Conservation (phyloP, 305 asterid genomes). For the Striga hermonthica region DNA sequence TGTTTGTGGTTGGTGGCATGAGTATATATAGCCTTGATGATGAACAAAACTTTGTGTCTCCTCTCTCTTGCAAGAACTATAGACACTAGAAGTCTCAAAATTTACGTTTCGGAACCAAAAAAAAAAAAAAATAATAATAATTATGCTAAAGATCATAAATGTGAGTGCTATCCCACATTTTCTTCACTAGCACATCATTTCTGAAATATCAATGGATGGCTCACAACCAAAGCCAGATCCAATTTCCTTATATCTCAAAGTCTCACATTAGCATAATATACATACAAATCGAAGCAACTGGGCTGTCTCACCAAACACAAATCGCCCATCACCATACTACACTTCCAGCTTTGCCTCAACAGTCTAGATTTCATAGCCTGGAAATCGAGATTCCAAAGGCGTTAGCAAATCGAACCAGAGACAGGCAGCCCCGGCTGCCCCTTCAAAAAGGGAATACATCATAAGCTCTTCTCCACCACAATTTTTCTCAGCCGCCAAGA, state of each 20-base stretch:
- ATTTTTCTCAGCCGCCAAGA: constrained; percentile 2
- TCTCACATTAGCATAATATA: too few species aligned
- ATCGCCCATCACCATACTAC: not conserved
- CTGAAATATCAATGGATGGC: too few species aligned
- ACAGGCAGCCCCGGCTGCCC: constrained; percentile 66
- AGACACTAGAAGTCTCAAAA: too few species aligned
- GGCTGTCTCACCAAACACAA: not conserved
- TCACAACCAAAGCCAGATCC: too few species aligned
- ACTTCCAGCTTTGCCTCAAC: not conserved
- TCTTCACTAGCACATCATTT: too few species aligned
- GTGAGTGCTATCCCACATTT: too few species aligned
- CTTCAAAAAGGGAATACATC: constrained; percentile 56
- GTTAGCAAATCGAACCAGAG: constrained; percentile 60
- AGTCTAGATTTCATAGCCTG: constrained; percentile 62
- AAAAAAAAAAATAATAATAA: too few species aligned
- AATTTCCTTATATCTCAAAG: too few species aligned
- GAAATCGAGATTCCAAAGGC: constrained; percentile 51
- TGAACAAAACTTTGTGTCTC: not conserved
- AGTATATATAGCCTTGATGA: not conserved
- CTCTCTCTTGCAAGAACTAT: too few species aligned
- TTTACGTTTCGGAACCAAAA: too few species aligned
- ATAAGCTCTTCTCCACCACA: constrained; percentile 36
- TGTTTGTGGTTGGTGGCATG: not conserved
- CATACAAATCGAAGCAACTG: not conserved
- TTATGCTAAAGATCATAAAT: too few species aligned